phyloP scores from a whole-genome alignment of 192 early-diverging fungal species.

The Phycomyces nitens region DNA sequence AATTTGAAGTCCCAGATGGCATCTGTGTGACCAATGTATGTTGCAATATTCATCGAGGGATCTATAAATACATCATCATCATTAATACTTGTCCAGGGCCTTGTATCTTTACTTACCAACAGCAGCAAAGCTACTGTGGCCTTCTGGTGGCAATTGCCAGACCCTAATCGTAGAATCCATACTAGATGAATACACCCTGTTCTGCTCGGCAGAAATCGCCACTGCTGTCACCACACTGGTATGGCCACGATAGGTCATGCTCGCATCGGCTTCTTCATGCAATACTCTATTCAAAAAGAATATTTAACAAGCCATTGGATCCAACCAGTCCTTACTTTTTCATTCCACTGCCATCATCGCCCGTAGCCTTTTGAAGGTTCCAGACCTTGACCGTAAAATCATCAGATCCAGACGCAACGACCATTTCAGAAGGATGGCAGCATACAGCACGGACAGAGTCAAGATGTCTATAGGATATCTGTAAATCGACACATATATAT shows the following conservation, averaged over 20 bases:
- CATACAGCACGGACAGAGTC: constrained; percentile 62
- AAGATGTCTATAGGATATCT: constrained; percentile 56
- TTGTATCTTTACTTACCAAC: no score
- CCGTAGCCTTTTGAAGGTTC: constrained; percentile 53
- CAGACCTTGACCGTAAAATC: constrained; percentile 79
- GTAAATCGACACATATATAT: no score
- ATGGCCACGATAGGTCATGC: constrained; percentile 78
- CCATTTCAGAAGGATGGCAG: constrained; percentile 54
- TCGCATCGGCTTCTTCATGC: constrained; percentile 58
- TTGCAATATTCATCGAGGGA: constrained; percentile 49
- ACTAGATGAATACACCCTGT: constrained; percentile 65
- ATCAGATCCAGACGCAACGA: constrained; percentile 70
- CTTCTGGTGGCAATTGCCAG: constrained; percentile 57
- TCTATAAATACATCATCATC: constrained; percentile 36
- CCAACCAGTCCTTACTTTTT: constrained; percentile 38
- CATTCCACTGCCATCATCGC: constrained; percentile 16
- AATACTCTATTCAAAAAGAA: constrained; percentile 8
- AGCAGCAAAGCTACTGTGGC: constrained; percentile 52
- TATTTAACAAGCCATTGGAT: no score
- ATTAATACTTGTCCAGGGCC: no score
- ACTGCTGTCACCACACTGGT: constrained; percentile 61
- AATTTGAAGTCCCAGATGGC: constrained; percentile 81
- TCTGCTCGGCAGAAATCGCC: constrained; percentile 56
- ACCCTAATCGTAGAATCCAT: constrained; percentile 68
- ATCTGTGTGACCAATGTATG: constrained; percentile 78